Evolutionary conservation across 1,284 basidiomycete species (phyloP).

Genomic region (Spongispora temasekensis): DNA sequence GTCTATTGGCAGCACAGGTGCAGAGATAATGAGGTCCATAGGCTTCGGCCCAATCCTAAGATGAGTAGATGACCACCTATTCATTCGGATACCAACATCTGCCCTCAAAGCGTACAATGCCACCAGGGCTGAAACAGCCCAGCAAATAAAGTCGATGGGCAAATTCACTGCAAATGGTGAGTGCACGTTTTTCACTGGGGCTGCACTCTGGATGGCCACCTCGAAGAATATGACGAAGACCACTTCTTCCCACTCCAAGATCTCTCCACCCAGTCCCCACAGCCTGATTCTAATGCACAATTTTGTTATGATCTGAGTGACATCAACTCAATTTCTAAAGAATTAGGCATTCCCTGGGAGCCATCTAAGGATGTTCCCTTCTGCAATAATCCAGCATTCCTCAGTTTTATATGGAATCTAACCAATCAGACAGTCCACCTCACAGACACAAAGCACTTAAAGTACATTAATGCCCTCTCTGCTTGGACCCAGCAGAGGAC

Average conservation of each 20-base stretch:
- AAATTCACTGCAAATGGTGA: neutral
- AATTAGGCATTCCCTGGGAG: no score
- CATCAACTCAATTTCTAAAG: no score
- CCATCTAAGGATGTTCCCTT: no score
- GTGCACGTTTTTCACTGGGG: neutral
- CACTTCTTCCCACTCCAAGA: neutral
- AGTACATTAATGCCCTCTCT: no score
- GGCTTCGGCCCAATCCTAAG: neutral
- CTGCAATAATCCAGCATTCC: no score
- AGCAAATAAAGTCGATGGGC: neutral
- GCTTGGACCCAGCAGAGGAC: no score
- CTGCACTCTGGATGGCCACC: neutral
- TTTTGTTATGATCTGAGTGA: no score
- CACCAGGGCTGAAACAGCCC: neutral
- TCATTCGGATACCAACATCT: neutral
- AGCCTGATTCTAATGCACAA: no score
- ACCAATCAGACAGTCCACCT: no score
- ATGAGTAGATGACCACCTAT: neutral
- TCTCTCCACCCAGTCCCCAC: neutral
- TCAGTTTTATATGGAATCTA: no score
- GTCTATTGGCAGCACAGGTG: slow-evolving; percentile 29
- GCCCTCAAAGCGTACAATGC: neutral
- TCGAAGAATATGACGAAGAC: slow-evolving; percentile 8
- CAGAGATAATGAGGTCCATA: slow-evolving; percentile 29
- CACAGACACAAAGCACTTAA: no score